Evolutionary conservation across 805 yeast species (phyloP).

Genomic region (Henningerozyma blattae): DNA sequence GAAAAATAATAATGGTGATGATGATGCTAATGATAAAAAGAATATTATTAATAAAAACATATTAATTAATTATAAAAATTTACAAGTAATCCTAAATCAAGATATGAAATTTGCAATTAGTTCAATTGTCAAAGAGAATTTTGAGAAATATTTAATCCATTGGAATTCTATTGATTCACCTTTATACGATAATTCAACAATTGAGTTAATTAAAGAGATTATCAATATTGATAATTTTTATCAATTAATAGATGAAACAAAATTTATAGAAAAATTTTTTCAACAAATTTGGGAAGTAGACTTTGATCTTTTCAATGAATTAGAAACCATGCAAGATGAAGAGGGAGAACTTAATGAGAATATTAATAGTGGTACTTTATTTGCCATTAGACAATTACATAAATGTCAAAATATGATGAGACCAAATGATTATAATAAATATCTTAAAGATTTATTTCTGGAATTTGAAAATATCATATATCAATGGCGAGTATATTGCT

Average conservation of each 20-base stretch:
- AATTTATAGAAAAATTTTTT: conserved; percentile 4
- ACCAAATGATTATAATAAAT: conserved; percentile 3
- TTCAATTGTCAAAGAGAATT: neutral
- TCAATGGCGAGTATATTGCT: conserved; percentile 11
- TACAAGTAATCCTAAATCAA: no score
- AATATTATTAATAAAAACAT: neutral
- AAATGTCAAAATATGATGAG: conserved; percentile 7
- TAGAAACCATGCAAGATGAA: conserved; percentile 5
- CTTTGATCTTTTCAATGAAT: conserved; percentile 14
- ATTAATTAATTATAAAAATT: no score
- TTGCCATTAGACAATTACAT: conserved; percentile 6
- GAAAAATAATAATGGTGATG: neutral
- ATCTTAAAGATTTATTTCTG: conserved; percentile 10
- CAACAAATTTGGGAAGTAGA: conserved; percentile 15
- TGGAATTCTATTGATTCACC: neutral
- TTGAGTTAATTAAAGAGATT: neutral
- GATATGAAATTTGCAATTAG: neutral
- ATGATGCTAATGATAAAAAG: no score
- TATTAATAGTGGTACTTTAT: conserved; percentile 5
- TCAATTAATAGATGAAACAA: neutral
- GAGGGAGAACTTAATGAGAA: neutral
- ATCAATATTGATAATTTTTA: neutral
- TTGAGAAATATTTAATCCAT: no score
- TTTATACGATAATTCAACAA: neutral
- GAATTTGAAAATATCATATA: conserved; percentile 12